Evolutionary conservation across 2,329 filamentous ascomycete genomes (phyloP), one percentile per base, ranked within the genome.

Genomic region (Diplodia sapinea): DNA sequence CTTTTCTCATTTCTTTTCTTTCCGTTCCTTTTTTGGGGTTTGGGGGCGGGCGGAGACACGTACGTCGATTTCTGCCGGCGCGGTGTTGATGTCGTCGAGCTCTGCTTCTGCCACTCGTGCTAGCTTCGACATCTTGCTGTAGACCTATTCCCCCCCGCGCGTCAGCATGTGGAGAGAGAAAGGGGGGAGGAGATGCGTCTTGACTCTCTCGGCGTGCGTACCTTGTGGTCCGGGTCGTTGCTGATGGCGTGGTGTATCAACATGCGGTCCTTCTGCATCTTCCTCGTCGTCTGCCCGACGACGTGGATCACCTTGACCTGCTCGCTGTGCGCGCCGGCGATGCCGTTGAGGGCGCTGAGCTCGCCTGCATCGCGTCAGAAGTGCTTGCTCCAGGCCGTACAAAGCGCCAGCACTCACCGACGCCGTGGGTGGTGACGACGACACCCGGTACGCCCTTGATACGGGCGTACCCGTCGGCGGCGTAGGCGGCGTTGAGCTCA

Each of bases 351-450:
- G 0, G 82, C 81, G 50, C 77, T 80, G 5, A 83, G 71, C 70
- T 83, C 82, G 23, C 76, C 74, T 73, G 17, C 12, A 65, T 4
- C 15, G 26, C 20, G n/a, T 52, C 26, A 70, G 12, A 65, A 36
- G 2, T 17, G 3, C 26, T 23, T 57, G 1, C 23, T 26, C 23
- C 23, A 26, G 23, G 3, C 23, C 23, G 3, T 26, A 26, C 23
- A 26, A 64, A 36, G 2, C 20, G 3, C 26, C 12, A 29, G 11
- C 3, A 68, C 70, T 29, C 66, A 68, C 87, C 87, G 1, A 89
- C 87, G 4, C 86, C 87, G 71, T 87, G 87, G 0, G 87, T 88
- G 0, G 87, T 89, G 38, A 88, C 78, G 8, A 87, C 72, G 43
- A 80, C 81, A 6, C 78, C 77, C 2, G 63, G 33, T 6, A 64